Conservation (phyloP, 208 protist genomes). For the Acanthamoeba pearcei region DNA sequence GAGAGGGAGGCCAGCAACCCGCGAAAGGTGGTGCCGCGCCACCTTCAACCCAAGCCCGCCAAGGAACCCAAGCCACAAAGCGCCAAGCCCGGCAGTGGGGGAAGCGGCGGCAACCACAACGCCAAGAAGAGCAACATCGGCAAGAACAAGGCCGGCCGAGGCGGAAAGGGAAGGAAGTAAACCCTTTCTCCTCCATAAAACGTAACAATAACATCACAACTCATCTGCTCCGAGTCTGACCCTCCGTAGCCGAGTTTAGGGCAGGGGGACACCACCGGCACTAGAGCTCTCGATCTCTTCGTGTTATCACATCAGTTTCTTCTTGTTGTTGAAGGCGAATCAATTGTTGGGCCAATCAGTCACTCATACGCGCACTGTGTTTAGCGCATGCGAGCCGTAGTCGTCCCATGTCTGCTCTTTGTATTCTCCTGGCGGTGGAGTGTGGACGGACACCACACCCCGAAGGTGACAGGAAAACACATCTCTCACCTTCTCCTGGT, state of each 20-base stretch:
- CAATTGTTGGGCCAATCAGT: constrained; percentile 24
- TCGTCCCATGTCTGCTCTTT: not conserved
- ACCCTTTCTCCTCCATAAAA: too few relatives aligned
- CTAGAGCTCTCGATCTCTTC: too few relatives aligned
- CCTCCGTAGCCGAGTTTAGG: too few relatives aligned
- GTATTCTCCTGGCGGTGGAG: too few relatives aligned
- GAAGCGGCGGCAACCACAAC: not conserved
- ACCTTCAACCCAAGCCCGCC: not conserved
- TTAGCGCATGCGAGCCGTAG: constrained; percentile 1
- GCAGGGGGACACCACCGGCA: too few relatives aligned
- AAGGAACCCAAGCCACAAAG: not conserved
- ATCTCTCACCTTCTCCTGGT: too few relatives aligned
- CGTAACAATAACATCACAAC: too few relatives aligned
- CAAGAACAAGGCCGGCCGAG: not conserved
- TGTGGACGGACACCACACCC: too few relatives aligned
- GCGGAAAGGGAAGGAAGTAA: not conserved
- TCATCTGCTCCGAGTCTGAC: too few relatives aligned
- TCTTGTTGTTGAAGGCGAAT: not conserved
- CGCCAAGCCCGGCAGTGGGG: too few relatives aligned
- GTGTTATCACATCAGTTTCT: too few relatives aligned
- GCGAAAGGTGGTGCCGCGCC: constrained; percentile 25
- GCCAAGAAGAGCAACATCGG: not conserved
- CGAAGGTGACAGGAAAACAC: too few relatives aligned
- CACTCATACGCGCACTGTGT: not conserved
- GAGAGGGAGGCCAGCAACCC: constrained; percentile 25